These are phyloP conservation scores for Penicillium fuscoglaucum DNA, from an alignment of 2,329 filamentous ascomycete species.

Conservation along the genomic window DNA sequence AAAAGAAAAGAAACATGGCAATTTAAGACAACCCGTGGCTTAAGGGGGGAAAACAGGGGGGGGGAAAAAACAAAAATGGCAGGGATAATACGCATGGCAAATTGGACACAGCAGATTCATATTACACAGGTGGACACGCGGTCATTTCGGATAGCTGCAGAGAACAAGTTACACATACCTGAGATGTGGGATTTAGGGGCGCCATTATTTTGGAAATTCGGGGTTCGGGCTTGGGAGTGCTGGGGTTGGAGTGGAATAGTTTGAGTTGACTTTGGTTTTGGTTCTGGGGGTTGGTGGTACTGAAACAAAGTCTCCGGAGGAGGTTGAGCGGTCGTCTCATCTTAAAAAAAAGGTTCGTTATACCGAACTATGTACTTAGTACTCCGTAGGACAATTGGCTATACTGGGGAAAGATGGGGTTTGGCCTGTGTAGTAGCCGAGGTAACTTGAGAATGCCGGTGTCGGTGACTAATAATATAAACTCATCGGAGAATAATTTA, in stretches of 20 bases:
- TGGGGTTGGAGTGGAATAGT: not conserved
- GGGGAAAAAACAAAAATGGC: not conserved
- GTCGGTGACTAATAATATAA: conserved; percentile 11
- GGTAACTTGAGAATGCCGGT: conserved; percentile 3
- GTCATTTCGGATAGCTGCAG: conserved; percentile 10
- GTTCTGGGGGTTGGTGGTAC: too few species aligned
- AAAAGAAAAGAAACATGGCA: conserved; percentile 1
- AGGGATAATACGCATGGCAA: conserved; percentile 11
- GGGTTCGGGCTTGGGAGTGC: not conserved
- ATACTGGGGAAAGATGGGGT: conserved; percentile 6
- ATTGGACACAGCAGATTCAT: conserved; percentile 3
- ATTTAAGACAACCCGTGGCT: conserved; percentile 1
- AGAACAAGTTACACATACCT: conserved; percentile 23
- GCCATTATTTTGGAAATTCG: conserved; percentile 21
- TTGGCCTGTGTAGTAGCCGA: conserved; percentile 6
- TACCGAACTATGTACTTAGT: not conserved
- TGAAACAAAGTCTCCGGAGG: conserved; percentile 6
- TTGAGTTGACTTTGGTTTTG: not conserved
- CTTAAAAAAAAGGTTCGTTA: not conserved
- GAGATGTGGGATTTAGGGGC: conserved; percentile 27
- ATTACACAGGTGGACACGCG: conserved; percentile 8
- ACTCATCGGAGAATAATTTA: not conserved
- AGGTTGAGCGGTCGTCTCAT: conserved; percentile 5
- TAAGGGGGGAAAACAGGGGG: not conserved
- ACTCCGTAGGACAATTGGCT: not conserved